Base-by-base conservation (phyloP, 164 flowering plant genomes). In the Hamamelis virginiana region DNA sequence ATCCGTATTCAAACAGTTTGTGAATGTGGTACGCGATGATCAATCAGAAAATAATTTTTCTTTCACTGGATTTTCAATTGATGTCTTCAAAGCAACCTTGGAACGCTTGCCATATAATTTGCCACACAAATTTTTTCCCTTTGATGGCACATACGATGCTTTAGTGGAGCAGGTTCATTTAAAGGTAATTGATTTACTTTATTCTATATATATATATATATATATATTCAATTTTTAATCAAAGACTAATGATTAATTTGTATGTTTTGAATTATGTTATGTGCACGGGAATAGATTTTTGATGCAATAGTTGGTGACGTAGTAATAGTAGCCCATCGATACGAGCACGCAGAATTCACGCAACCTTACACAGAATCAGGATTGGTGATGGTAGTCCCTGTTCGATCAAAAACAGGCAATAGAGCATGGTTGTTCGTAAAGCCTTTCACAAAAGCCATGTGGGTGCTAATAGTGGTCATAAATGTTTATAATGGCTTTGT, bases 281-380 rank as follows among this genome's bases (percentile, higher is more conserved):
- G 6, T 33, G 41, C 41, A 33, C 6, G 41, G 41, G 48, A 48
- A 16, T 55, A 84, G 83, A 59, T 55, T 0, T 80, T 78, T 26
- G 85, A 80, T 74, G 84, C 80, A 25, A 79, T 57, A 3, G 78
- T 82, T 19, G 87, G 87, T 5, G 87, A 84, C 61, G 71, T 71
- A 10, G 65, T 74, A 8, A 78, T 84, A 47, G 9, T 74, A 41
- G 67, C 80, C 19, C 11, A 64, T 2, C 69, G 88, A 22, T 75
- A 46, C 9, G 28, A 48, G 11, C 67, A 77, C 25, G 86, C 71
- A 10, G 81, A 82, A 23, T 84, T 84, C 74, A 70, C 85, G 9
- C 81, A 77, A 19, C 82, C 88, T 9, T 81, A 75, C 33, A 28
- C 74, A 0, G 83, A 81, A 53, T 23, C 85, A 15, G 83, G 84